Conservation (phyloP, 371 early-diverging fungal species). For the Mucor plumbeus region DNA sequence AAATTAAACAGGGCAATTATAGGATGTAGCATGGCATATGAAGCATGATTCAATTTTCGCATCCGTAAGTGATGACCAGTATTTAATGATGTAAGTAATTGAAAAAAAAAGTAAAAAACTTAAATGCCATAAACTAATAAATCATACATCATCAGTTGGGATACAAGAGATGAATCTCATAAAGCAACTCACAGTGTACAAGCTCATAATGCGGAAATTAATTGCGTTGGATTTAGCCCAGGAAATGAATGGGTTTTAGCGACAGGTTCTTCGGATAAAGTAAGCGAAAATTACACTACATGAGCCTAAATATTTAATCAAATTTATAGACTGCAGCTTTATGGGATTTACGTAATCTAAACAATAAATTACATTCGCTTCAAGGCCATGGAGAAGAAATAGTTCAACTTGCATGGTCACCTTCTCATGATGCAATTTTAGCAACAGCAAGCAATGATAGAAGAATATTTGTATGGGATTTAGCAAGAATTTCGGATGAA, state of each 20-base stretch:
- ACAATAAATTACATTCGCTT: constrained; percentile 79
- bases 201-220: constrained; percentile 94
- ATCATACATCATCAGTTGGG: constrained; percentile 65
- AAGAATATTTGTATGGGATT: constrained; percentile 96
- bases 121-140: neutral
- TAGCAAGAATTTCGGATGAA: constrained; percentile 88
- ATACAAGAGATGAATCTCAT: constrained; percentile 58
- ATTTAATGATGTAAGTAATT: constrained; percentile 80
- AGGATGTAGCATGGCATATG: constrained; percentile 95
- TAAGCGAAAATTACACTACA: constrained; percentile 20
- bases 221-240: constrained; percentile 94
- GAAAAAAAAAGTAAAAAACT: too few species aligned
- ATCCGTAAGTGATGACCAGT: constrained; percentile 95
- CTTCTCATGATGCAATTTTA: constrained; percentile 89
- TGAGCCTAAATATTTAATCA: too few species aligned
- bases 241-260: constrained; percentile 88
- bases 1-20: neutral
- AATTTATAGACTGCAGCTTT: constrained; percentile 78
- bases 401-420: constrained; percentile 96
- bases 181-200: constrained; percentile 76
- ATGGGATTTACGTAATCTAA: constrained; percentile 97
- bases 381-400: constrained; percentile 93
- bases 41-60: constrained; percentile 86
- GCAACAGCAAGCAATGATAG: constrained; percentile 95
- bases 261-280: constrained; percentile 95